Evolutionary conservation across 192 early-diverging fungal genomes (phyloP).

Genomic region (Linnemannia hyalina): DNA sequence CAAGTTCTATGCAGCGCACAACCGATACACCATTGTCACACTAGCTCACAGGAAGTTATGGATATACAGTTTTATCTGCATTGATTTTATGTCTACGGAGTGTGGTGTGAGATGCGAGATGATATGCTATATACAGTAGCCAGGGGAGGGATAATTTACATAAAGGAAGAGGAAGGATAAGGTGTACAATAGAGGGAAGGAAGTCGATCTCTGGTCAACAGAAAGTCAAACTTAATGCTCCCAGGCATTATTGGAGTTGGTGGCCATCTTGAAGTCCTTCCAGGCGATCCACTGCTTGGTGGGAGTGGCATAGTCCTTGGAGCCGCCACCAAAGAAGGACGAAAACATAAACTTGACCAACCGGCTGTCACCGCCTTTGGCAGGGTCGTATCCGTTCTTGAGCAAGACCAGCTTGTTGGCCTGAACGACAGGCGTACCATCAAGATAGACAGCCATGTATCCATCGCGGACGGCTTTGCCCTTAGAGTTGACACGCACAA

Average conservation of each 20-base stretch:
- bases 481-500: constrained; percentile 29
- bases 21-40: too few relatives aligned
- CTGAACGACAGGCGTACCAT: constrained; percentile 17
- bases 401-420: constrained; percentile 25
- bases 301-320: constrained; percentile 21
- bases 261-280: constrained; percentile 38
- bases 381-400: constrained; percentile 42
- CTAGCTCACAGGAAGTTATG: too few relatives aligned
- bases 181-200: neutral
- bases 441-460: constrained; percentile 39
- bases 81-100: neutral
- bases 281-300: constrained; percentile 32
- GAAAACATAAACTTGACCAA: constrained; percentile 46
- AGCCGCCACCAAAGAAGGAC: constrained; percentile 37
- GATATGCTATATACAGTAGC: neutral
- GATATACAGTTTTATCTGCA: neutral
- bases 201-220: neutral
- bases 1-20: too few relatives aligned
- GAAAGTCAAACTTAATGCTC: neutral
- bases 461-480: constrained; percentile 33
- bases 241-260: constrained; percentile 32
- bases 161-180: neutral
- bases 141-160: neutral
- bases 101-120: too few relatives aligned
- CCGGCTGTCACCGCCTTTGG: neutral